These are phyloP conservation scores for Phaseolus coccineus DNA, from an alignment of 331 rosid genomes.

Conservation along the genomic window DNA sequence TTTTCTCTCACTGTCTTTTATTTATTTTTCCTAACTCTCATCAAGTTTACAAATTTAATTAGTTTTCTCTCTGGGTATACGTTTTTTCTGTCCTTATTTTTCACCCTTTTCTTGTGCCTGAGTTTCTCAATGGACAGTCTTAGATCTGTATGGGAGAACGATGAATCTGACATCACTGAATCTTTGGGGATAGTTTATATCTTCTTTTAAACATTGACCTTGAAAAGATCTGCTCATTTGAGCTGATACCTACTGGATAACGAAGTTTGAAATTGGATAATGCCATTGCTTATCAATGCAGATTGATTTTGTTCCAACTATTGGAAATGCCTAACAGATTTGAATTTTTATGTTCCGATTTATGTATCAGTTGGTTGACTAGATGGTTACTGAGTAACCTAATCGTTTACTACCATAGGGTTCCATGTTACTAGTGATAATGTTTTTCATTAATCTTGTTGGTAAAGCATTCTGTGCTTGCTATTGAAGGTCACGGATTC, in stretches of 20 bases:
- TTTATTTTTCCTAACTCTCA: neutral
- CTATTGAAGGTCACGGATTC: neutral
- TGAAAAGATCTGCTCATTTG: constrained; percentile 38
- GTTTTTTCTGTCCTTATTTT: neutral
- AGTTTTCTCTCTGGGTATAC: constrained; percentile 3
- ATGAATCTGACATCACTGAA: constrained; percentile 42
- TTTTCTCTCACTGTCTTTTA: constrained; percentile 7
- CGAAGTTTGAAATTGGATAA: neutral
- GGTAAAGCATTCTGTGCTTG: neutral
- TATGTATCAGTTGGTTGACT: neutral
- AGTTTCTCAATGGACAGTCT: constrained; percentile 30
- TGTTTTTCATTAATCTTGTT: constrained; percentile 2
- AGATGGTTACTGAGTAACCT: neutral
- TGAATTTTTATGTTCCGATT: neutral
- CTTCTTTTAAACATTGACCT: constrained; percentile 33
- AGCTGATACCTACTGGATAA: constrained; percentile 14
- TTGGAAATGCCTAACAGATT: neutral
- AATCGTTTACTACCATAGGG: neutral
- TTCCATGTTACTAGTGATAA: constrained; percentile 3
- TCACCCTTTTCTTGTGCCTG: neutral
- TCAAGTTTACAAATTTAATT: constrained; percentile 31
- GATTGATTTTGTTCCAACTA: neutral
- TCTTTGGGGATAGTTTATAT: neutral
- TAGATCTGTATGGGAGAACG: constrained; percentile 44
- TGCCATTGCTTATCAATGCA: neutral